A percentile compares a stretch with the other conserved stretches of the same genome.
phyloP scores from a whole-genome alignment of 805 yeast genomes.

The Cyberlindnera nakhonratchasimensis region DNA sequence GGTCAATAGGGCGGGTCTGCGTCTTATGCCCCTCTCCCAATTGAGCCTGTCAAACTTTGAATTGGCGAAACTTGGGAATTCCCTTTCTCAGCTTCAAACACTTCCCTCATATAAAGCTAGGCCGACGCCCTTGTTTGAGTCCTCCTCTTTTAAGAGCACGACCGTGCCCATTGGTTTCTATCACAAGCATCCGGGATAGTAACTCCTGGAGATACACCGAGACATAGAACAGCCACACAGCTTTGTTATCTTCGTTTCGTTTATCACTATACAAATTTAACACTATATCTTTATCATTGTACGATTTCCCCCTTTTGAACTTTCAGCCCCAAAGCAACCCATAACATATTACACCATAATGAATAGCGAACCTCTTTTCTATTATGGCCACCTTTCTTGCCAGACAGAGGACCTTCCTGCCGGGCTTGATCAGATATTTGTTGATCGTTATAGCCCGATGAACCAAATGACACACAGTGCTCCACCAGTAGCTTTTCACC shows the following conservation, averaged over 20 bases:
- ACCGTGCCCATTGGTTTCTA: neutral
- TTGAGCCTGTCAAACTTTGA: slow-evolving; percentile 1
- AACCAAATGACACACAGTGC: slow-evolving; percentile 1
- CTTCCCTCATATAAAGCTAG: neutral
- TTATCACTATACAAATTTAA: neutral
- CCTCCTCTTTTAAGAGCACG: too few species aligned
- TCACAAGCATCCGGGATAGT: neutral
- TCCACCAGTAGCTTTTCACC: slow-evolving; percentile 8
- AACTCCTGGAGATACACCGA: too few species aligned
- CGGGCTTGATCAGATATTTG: slow-evolving; percentile 3
- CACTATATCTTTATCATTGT: neutral
- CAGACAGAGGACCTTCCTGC: neutral
- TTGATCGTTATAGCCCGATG: neutral
- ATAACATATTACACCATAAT: neutral
- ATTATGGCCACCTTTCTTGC: neutral
- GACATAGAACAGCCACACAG: neutral
- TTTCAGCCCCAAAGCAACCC: too few species aligned
- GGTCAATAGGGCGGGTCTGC: neutral
- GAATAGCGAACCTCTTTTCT: slow-evolving; percentile 10
- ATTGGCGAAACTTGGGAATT: neutral
- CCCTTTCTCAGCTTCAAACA: neutral
- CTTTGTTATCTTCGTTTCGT: neutral
- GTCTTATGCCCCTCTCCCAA: neutral
- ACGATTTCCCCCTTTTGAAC: neutral
- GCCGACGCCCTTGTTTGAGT: neutral